These are phyloP conservation scores for Jaltomata sinuosa DNA, from an alignment of 257 asterid species.

Conservation along the genomic window DNA sequence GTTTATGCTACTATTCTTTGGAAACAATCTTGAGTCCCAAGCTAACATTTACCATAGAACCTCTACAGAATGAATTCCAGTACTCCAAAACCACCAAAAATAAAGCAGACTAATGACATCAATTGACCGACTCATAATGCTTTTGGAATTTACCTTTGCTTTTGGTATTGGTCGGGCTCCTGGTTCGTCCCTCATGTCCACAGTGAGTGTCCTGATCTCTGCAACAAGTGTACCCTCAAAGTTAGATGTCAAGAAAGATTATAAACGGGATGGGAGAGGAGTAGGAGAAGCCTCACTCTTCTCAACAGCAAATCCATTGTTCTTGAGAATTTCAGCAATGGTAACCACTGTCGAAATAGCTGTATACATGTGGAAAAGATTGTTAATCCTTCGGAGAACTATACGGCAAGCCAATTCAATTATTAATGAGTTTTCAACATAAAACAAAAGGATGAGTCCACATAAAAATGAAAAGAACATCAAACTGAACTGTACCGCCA, in stretches of 20 bases:
- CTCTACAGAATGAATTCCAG: background rate
- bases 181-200: slow-evolving; percentile 70
- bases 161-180: slow-evolving; percentile 56
- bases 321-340: slow-evolving; percentile 66
- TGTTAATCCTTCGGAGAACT: background rate
- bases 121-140: background rate
- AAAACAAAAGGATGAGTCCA: background rate
- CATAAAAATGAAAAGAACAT: background rate
- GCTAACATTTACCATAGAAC: background rate
- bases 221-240: background rate
- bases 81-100: background rate
- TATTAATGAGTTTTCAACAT: background rate
- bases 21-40: background rate
- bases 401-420: background rate
- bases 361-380: slow-evolving; percentile 11
- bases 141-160: slow-evolving; percentile 41
- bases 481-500: background rate
- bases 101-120: background rate
- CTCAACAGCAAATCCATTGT: slow-evolving; percentile 65
- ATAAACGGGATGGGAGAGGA: background rate
- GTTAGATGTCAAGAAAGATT: background rate
- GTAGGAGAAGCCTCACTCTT: slow-evolving; percentile 31
- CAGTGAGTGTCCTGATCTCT: slow-evolving; percentile 63
- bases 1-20: background rate
- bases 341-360: slow-evolving; percentile 71